Evolutionary conservation across 2,329 filamentous ascomycete species (phyloP).

Genomic region (Penicillium sp.): DNA sequence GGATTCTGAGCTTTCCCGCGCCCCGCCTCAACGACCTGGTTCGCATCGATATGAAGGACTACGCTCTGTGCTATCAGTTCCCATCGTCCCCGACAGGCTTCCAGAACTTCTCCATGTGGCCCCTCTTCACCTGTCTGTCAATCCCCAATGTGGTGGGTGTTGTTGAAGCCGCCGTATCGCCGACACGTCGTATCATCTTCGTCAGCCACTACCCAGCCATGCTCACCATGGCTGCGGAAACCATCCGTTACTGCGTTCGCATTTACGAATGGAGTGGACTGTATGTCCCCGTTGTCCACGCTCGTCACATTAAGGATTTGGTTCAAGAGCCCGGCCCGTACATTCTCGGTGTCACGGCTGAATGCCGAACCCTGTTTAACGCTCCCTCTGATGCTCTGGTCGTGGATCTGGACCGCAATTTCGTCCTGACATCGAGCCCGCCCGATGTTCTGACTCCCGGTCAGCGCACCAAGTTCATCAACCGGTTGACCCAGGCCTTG

Average conservation of each 20-base stretch:
- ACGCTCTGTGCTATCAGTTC: conserved; percentile 97
- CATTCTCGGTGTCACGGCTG: conserved; percentile 89
- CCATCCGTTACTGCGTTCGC: conserved; percentile 83
- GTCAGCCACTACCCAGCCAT: conserved; percentile 98
- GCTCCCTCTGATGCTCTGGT: conserved; percentile 88
- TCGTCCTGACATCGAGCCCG: conserved; percentile 91
- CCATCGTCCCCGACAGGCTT: conserved; percentile 94
- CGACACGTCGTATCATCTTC: conserved; percentile 93
- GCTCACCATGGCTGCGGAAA: conserved; percentile 90
- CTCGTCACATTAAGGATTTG: conserved; percentile 86
- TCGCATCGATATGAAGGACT: conserved; percentile 99
- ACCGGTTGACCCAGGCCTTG: conserved; percentile 78
- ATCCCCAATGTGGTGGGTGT: conserved; percentile 98
- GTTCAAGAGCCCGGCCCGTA: conserved; percentile 96
- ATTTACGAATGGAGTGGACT: conserved; percentile 98
- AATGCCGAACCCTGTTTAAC: conserved; percentile 96
- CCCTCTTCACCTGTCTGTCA: conserved; percentile 86
- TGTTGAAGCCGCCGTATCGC: conserved; percentile 88
- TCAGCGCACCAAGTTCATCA: conserved; percentile 94
- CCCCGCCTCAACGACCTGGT: conserved; percentile 92
- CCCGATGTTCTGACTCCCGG: conserved; percentile 72
- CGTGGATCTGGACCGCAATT: conserved; percentile 95
- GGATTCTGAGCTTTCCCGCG: conserved; percentile 94
- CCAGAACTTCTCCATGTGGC: conserved; percentile 99
- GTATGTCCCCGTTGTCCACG: conserved; percentile 94